These are phyloP conservation scores for Saccharomyces hybrid DNA, from an alignment of 1,139 yeast species.

Conservation along the genomic window DNA sequence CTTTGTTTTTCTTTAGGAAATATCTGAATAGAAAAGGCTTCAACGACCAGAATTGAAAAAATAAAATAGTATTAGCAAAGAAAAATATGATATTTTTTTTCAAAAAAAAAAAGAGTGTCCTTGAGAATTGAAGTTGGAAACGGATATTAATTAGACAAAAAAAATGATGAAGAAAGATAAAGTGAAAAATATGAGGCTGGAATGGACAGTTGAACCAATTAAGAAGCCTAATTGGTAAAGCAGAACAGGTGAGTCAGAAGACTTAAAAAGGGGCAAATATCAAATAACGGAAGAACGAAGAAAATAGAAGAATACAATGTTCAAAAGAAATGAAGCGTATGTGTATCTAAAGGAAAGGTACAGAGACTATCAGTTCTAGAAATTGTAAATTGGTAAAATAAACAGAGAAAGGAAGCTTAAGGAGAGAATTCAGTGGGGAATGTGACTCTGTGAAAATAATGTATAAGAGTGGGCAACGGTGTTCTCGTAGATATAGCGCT, in stretches of 20 bases:
- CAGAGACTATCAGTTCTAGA: background rate
- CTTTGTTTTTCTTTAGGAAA: background rate
- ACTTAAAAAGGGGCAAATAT: background rate
- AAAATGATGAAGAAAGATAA: background rate
- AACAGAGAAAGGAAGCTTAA: background rate
- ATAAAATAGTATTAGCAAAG: background rate
- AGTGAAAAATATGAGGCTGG: background rate
- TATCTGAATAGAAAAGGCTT: background rate
- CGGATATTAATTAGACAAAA: background rate
- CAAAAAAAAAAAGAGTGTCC: background rate
- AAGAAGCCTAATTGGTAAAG: background rate
- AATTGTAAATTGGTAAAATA: background rate
- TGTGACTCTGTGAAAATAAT: background rate
- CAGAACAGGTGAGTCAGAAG: background rate
- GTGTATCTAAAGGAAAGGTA: background rate
- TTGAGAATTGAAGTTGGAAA: conserved; percentile 1
- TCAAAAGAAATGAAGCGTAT: background rate
- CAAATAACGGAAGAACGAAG: background rate
- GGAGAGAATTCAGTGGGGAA: background rate
- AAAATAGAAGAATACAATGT: background rate
- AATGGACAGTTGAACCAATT: background rate
- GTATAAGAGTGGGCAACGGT: background rate
- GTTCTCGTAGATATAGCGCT: background rate
- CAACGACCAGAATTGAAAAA: background rate
- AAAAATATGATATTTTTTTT: background rate